Conservation (phyloP, 1,284 basidiomycete genomes). For the Puccinia coronata region DNA sequence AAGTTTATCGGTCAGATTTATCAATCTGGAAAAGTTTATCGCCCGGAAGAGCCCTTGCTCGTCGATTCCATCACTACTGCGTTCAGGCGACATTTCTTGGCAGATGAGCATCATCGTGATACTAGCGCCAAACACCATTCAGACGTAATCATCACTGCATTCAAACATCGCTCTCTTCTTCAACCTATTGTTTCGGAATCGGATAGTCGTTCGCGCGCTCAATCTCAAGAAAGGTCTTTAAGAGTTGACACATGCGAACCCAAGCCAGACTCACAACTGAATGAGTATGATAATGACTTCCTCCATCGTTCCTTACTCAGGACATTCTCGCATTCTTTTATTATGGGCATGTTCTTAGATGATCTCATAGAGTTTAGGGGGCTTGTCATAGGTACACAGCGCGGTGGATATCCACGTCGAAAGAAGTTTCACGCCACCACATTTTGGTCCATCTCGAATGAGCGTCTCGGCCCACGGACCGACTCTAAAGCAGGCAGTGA, state of each 20-base stretch:
- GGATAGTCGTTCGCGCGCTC: conserved; percentile 51
- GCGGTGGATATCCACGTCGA: conserved; percentile 2
- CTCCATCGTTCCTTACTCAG: conserved; percentile 31
- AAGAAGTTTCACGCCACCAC: conserved; percentile 7
- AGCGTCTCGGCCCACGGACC: too few species aligned
- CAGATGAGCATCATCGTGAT: neutral
- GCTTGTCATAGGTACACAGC: neutral
- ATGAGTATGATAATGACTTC: neutral
- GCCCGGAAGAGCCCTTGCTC: conserved; percentile 27
- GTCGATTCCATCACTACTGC: conserved; percentile 3
- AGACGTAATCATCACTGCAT: neutral
- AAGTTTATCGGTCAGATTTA: conserved; percentile 14
- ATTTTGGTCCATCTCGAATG: too few species aligned
- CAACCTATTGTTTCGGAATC: neutral
- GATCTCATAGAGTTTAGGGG: neutral
- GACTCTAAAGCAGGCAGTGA: neutral
- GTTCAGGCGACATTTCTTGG: neutral
- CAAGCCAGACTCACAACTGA: neutral
- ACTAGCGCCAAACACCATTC: neutral
- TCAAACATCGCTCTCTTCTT: neutral
- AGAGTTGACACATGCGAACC: conserved; percentile 19
- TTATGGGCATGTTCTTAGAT: conserved; percentile 17
- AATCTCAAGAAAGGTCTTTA: conserved; percentile 56
- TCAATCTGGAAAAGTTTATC: conserved; percentile 28
- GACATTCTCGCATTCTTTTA: conserved; percentile 26